Evolutionary conservation across 371 early-diverging fungal species (phyloP).

Genomic region (Phascolomyces articulosus): DNA sequence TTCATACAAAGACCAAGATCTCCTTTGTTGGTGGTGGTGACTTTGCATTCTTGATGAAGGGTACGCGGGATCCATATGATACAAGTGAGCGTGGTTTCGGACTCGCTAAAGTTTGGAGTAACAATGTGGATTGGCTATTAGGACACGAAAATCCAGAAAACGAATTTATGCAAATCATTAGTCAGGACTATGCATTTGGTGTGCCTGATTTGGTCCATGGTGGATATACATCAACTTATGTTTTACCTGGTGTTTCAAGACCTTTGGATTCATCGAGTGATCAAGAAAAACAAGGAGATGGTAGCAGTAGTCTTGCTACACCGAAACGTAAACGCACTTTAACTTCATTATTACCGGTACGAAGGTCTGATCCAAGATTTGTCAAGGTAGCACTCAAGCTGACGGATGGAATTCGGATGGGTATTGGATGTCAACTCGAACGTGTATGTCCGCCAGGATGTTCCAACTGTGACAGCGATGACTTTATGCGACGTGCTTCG

Average conservation of each 20-base stretch:
- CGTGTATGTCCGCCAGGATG: slow-evolving; percentile 27
- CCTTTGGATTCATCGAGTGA: background rate
- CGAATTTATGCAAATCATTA: slow-evolving; percentile 52
- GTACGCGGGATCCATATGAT: slow-evolving; percentile 52
- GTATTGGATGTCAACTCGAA: slow-evolving; percentile 48
- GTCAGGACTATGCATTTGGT: slow-evolving; percentile 49
- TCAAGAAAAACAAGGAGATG: slow-evolving; percentile 1
- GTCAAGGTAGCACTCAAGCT: slow-evolving; percentile 44
- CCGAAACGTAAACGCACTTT: slow-evolving; percentile 9
- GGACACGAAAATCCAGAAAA: slow-evolving; percentile 44
- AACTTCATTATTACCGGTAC: slow-evolving; percentile 2
- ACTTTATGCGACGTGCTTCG: slow-evolving; percentile 13
- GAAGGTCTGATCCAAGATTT: slow-evolving; percentile 19
- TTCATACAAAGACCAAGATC: slow-evolving; percentile 63
- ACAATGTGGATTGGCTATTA: slow-evolving; percentile 38
- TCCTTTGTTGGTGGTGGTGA: slow-evolving; percentile 64
- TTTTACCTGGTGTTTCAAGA: slow-evolving; percentile 11
- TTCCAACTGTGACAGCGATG: slow-evolving; percentile 46
- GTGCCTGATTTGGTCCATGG: slow-evolving; percentile 50
- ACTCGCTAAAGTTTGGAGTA: slow-evolving; percentile 49
- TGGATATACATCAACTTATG: slow-evolving; percentile 30
- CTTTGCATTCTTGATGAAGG: slow-evolving; percentile 51
- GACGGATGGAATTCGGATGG: slow-evolving; percentile 51
- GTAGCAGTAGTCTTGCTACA: background rate
- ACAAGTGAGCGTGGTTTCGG: slow-evolving; percentile 48